Percentiles rank a stretch among this genome's conserved stretches.
These are phyloP conservation scores for Schizosaccharomyces octosporus DNA, from an alignment of 805 yeast species.

Conservation along the genomic window DNA sequence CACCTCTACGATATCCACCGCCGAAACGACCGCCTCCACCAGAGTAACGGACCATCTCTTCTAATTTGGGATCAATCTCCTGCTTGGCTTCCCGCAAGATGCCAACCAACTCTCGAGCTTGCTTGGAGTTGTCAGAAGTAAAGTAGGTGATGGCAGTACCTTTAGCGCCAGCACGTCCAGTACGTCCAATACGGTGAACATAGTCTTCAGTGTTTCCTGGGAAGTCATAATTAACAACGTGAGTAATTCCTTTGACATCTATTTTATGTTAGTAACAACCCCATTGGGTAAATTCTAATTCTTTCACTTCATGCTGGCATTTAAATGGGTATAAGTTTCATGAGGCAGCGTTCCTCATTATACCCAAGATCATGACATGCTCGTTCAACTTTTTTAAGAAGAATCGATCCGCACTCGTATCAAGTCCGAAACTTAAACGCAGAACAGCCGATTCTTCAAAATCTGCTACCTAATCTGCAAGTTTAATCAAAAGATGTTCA, in stretches of 20 bases:
- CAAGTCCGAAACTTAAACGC: no score
- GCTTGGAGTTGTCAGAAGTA: slow-evolving; percentile 63
- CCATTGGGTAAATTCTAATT: background rate
- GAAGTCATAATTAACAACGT: slow-evolving; percentile 86
- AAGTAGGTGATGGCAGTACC: slow-evolving; percentile 93
- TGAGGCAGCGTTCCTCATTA: background rate
- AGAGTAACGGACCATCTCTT: slow-evolving; percentile 40
- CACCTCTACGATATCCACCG: slow-evolving; percentile 22
- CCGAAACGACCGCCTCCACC: slow-evolving; percentile 21
- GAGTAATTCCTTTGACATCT: slow-evolving; percentile 95
- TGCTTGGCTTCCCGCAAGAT: slow-evolving; percentile 92
- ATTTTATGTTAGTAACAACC: slow-evolving; percentile 6
- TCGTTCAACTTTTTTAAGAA: no score
- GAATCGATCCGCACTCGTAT: no score
- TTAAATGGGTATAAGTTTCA: background rate
- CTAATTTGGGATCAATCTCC: slow-evolving; percentile 55
- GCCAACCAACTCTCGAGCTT: slow-evolving; percentile 73
- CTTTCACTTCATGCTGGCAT: no score
- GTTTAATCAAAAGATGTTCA: no score
- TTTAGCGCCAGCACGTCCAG: slow-evolving; percentile 93
- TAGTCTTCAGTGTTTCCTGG: slow-evolving; percentile 95
- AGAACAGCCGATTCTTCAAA: no score
- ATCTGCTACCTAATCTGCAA: no score
- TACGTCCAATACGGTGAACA: slow-evolving; percentile 96
- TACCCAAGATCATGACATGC: no score